Evolutionary conservation across 2,329 filamentous ascomycete species (phyloP).

Genomic region (Talaromyces piceae): DNA sequence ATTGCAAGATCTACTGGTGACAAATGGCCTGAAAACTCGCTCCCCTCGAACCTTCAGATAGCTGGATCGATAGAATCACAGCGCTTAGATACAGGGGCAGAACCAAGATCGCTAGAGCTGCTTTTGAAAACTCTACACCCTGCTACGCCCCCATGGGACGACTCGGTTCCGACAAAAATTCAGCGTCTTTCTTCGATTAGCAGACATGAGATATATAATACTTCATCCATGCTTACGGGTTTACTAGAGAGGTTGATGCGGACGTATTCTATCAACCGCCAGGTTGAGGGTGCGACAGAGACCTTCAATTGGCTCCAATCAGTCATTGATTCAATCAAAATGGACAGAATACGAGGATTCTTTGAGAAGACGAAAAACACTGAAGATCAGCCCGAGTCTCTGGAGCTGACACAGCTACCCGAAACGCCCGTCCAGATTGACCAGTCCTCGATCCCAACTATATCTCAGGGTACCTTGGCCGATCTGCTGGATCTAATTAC

Average conservation of each 20-base stretch:
- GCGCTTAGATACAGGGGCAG: slow-evolving; percentile 36
- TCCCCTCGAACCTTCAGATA: slow-evolving; percentile 21
- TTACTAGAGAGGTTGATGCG: slow-evolving; percentile 27
- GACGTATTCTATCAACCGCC: slow-evolving; percentile 17
- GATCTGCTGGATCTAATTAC: slow-evolving; percentile 46
- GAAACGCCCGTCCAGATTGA: slow-evolving; percentile 14
- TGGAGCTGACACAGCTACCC: not conserved
- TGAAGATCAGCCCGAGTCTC: not conserved
- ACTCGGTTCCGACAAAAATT: slow-evolving; percentile 14
- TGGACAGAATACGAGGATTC: slow-evolving; percentile 26
- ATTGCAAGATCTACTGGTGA: slow-evolving; percentile 11
- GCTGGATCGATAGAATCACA: slow-evolving; percentile 47
- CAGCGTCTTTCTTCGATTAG: slow-evolving; percentile 17
- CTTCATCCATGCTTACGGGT: slow-evolving; percentile 26
- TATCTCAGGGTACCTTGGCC: slow-evolving; percentile 44
- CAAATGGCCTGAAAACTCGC: slow-evolving; percentile 11
- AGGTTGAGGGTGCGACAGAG: slow-evolving; percentile 22
- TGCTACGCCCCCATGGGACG: slow-evolving; percentile 28
- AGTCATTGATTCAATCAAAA: slow-evolving; percentile 29
- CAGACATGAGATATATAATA: slow-evolving; percentile 25
- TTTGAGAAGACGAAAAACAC: slow-evolving; percentile 13
- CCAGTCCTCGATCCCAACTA: slow-evolving; percentile 26
- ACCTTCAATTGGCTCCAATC: slow-evolving; percentile 26
- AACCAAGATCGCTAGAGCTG: slow-evolving; percentile 39
- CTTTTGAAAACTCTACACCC: slow-evolving; percentile 27